Percentiles rank a stretch among this genome's conserved stretches.
Conservation (phyloP, 2,329 filamentous ascomycete species). For the Aspergillus persii region DNA sequence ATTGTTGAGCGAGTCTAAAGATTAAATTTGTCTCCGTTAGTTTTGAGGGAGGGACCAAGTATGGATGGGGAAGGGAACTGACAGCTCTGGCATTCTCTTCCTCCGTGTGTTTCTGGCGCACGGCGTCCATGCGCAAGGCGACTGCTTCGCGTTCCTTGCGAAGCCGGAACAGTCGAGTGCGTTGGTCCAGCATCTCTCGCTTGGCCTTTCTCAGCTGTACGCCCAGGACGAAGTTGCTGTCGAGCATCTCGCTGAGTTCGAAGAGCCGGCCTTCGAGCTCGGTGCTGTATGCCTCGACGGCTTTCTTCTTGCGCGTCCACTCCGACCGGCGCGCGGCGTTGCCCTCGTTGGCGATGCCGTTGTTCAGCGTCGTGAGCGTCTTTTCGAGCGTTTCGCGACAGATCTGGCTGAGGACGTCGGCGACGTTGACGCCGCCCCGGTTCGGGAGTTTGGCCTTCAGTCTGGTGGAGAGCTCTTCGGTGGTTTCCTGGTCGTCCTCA, state of each 20-base stretch:
- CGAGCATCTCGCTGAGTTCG: slow-evolving; percentile 52
- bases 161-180: slow-evolving; percentile 48
- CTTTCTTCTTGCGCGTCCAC: slow-evolving; percentile 46
- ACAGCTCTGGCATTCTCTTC: slow-evolving; percentile 39
- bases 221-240: slow-evolving; percentile 49
- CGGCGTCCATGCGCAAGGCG: slow-evolving; percentile 50
- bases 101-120: slow-evolving; percentile 42
- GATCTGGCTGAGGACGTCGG: slow-evolving; percentile 52
- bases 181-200: slow-evolving; percentile 45
- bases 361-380: slow-evolving; percentile 43
- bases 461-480: slow-evolving; percentile 32
- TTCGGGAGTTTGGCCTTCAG: slow-evolving; percentile 38
- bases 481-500: slow-evolving; percentile 18
- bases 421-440: slow-evolving; percentile 48
- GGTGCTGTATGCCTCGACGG: slow-evolving; percentile 48
- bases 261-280: slow-evolving; percentile 51
- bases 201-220: slow-evolving; percentile 46
- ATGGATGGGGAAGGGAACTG: slow-evolving; percentile 7
- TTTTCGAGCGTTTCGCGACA: slow-evolving; percentile 51
- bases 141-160: slow-evolving; percentile 50
- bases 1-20: slow-evolving; percentile 37
- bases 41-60: background rate
- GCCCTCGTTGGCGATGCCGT: slow-evolving; percentile 39
- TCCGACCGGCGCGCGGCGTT: slow-evolving; percentile 40
- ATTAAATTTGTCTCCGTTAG: background rate